phyloP scores from a whole-genome alignment of 2,329 filamentous ascomycete genomes.

The Alternaria ethzedia region DNA sequence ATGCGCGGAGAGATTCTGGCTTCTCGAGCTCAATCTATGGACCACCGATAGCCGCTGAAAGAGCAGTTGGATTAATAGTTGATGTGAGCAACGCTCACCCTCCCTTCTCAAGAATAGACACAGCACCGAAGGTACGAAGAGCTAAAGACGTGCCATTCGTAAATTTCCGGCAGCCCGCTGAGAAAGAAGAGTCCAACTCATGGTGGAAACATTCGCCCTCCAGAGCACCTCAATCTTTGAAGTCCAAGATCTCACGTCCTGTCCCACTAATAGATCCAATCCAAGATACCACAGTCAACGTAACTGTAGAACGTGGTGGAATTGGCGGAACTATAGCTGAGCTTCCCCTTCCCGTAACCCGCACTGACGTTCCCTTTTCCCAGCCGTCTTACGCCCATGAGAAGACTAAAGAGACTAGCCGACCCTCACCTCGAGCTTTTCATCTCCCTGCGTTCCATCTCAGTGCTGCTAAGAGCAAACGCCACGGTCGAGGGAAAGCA shows the following conservation, averaged over 20 bases:
- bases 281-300: conserved; percentile 12
- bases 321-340: conserved; percentile 22
- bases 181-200: background rate
- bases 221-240: conserved; percentile 14
- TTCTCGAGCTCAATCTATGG: conserved; percentile 17
- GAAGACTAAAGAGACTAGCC: background rate
- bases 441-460: background rate
- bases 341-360: conserved; percentile 5
- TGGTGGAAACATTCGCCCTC: conserved; percentile 9
- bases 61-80: background rate
- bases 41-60: conserved; percentile 13
- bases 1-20: background rate
- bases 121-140: background rate
- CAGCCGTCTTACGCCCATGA: background rate
- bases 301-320: conserved; percentile 18
- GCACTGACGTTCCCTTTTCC: background rate
- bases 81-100: conserved; percentile 25
- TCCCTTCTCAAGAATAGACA: conserved; percentile 5
- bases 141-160: background rate
- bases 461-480: background rate
- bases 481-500: background rate
- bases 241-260: conserved; percentile 32
- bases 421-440: background rate
- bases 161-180: background rate
- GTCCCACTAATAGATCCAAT: conserved; percentile 16